These are phyloP conservation scores for Ochromonas danica DNA, from an alignment of 108 stramenopile genomes.

Conservation along the genomic window DNA sequence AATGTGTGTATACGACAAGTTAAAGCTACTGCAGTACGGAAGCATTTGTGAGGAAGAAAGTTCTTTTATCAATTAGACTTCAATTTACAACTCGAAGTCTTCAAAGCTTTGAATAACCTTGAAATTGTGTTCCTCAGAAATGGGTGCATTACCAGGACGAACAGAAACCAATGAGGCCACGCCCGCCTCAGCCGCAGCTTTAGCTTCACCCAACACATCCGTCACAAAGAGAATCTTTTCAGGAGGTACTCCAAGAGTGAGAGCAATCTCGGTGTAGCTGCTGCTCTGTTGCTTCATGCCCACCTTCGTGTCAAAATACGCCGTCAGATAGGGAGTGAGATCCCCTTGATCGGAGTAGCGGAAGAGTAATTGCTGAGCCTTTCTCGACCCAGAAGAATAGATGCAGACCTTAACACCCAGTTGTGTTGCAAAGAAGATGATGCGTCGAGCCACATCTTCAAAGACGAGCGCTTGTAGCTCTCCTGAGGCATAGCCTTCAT, in stretches of 20 bases:
- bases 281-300: conserved; percentile 68
- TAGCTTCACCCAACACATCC: conserved; percentile 74
- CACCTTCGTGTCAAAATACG: conserved; percentile 82
- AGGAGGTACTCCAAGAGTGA: conserved; percentile 62
- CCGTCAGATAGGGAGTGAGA: conserved; percentile 60
- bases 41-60: too few species aligned
- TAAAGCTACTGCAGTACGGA: too few species aligned
- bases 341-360: conserved; percentile 70
- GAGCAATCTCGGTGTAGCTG: conserved; percentile 72
- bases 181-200: conserved; percentile 74
- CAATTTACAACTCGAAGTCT: too few species aligned
- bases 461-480: conserved; percentile 75
- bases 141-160: conserved; percentile 79
- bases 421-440: conserved; percentile 64
- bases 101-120: neutral
- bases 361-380: conserved; percentile 81
- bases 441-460: conserved; percentile 61
- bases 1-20: too few species aligned
- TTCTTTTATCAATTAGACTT: too few species aligned
- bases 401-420: conserved; percentile 68
- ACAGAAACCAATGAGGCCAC: conserved; percentile 67
- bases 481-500: conserved; percentile 57
- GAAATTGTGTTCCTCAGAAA: neutral
- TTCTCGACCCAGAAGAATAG: conserved; percentile 76
- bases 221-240: conserved; percentile 76